Conservation (phyloP, 2,329 filamentous ascomycete genomes). For the Claviceps sp. region DNA sequence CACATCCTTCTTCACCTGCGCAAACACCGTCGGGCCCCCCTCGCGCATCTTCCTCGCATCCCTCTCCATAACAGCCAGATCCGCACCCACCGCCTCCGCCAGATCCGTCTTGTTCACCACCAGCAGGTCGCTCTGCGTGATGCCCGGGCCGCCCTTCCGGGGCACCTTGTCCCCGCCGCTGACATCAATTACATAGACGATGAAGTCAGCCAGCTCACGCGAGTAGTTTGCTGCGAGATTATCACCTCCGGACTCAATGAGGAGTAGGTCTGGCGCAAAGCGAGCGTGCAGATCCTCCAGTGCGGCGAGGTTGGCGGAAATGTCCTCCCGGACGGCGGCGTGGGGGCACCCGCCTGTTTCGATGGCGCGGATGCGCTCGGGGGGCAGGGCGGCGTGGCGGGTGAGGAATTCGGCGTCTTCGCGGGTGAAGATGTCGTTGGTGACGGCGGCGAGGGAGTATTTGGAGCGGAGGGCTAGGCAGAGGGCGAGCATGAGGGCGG, state of each 20-base stretch:
- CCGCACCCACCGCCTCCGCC: conserved; percentile 79
- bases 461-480: conserved; percentile 68
- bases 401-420: conserved; percentile 98
- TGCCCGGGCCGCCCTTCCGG: conserved; percentile 87
- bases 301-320: conserved; percentile 82
- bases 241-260: conserved; percentile 93
- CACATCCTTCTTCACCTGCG: conserved; percentile 87
- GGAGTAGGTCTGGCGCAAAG: conserved; percentile 68
- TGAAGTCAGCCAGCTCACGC: conserved; percentile 88
- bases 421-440: conserved; percentile 97
- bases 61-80: conserved; percentile 84
- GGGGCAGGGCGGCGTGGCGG: conserved; percentile 67
- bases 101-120: conserved; percentile 97
- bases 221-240: conserved; percentile 96
- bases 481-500: conserved; percentile 87
- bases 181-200: conserved; percentile 98
- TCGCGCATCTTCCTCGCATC: conserved; percentile 92
- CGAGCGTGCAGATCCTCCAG: conserved; percentile 76
- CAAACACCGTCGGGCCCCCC: conserved; percentile 89
- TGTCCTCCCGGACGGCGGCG: conserved; percentile 94
- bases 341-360: conserved; percentile 96
- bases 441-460: conserved; percentile 86
- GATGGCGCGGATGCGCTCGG: conserved; percentile 80
- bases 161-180: conserved; percentile 94
- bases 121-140: conserved; percentile 87